These are phyloP conservation scores for Lasiodiplodia sp. DNA, from an alignment of 2,329 filamentous ascomycete species.

Conservation along the genomic window DNA sequence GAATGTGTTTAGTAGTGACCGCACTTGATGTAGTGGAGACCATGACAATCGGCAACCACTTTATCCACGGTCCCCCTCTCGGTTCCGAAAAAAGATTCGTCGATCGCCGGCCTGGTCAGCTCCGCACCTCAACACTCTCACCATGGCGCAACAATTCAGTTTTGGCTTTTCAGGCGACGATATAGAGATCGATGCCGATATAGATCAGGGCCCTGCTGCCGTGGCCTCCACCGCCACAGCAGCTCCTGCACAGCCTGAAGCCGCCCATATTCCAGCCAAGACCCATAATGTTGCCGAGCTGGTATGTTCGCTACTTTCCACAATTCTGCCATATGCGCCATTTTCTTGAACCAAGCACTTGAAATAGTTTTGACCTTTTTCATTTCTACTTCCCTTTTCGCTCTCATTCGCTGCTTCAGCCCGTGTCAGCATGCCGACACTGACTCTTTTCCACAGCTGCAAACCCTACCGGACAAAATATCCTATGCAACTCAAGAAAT, in stretches of 20 bases:
- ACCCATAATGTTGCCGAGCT: constrained; percentile 49
- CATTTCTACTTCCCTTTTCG: background rate
- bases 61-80: background rate
- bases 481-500: constrained; percentile 71
- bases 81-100: constrained; percentile 21
- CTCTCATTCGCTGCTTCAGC: background rate
- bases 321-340: background rate
- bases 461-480: constrained; percentile 73
- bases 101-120: background rate
- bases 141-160: constrained; percentile 51
- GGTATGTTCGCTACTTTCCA: constrained; percentile 46
- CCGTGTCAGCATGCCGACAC: background rate
- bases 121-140: background rate
- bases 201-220: constrained; percentile 35
- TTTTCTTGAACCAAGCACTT: too few species aligned
- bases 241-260: background rate
- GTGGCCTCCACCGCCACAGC: constrained; percentile 4
- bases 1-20: background rate
- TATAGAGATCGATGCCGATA: constrained; percentile 58
- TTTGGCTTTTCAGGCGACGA: constrained; percentile 68
- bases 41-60: background rate
- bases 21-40: background rate
- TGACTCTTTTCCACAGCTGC: constrained; percentile 50
- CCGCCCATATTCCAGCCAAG: constrained; percentile 13
- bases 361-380: background rate